Evolutionary conservation across 208 protist genomes (phyloP).

Genomic region (Lotmaria passim): DNA sequence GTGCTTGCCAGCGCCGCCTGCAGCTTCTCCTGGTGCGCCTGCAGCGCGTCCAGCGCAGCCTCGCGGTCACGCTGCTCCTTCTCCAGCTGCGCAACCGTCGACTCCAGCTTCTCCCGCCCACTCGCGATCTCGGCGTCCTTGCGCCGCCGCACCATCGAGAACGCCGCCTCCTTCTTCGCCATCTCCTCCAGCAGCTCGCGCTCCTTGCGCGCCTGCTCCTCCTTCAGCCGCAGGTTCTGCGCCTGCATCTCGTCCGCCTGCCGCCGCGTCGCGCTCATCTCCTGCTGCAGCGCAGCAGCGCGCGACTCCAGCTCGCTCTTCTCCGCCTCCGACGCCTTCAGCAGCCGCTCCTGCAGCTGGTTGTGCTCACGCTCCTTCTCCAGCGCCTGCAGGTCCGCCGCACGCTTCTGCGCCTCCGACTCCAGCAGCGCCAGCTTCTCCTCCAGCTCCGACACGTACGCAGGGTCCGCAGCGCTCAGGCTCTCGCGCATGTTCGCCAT

Average conservation of each 20-base stretch:
- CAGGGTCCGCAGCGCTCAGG: constrained; percentile 41
- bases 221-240: constrained; percentile 33
- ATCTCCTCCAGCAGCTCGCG: constrained; percentile 33
- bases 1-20: constrained; percentile 17
- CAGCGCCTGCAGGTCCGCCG: constrained; percentile 58
- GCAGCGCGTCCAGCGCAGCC: constrained; percentile 25
- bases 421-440: constrained; percentile 63
- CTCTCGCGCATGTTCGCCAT: constrained; percentile 45
- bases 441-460: constrained; percentile 50
- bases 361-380: constrained; percentile 58
- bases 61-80: constrained; percentile 27
- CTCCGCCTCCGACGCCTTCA: constrained; percentile 56
- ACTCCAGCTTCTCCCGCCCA: constrained; percentile 16
- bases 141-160: constrained; percentile 23
- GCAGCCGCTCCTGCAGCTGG: constrained; percentile 48
- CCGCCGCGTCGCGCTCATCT: constrained; percentile 32
- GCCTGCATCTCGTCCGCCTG: constrained; percentile 35
- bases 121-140: constrained; percentile 27
- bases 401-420: constrained; percentile 63
- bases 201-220: constrained; percentile 39
- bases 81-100: constrained; percentile 23
- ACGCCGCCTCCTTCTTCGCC: constrained; percentile 18
- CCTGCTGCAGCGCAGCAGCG: constrained; percentile 26
- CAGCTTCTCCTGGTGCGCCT: constrained; percentile 21
- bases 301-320: constrained; percentile 26